These are phyloP conservation scores for Elaeis guineensis DNA, from an alignment of 176 grass and related monocot genomes.

Conservation along the genomic window DNA sequence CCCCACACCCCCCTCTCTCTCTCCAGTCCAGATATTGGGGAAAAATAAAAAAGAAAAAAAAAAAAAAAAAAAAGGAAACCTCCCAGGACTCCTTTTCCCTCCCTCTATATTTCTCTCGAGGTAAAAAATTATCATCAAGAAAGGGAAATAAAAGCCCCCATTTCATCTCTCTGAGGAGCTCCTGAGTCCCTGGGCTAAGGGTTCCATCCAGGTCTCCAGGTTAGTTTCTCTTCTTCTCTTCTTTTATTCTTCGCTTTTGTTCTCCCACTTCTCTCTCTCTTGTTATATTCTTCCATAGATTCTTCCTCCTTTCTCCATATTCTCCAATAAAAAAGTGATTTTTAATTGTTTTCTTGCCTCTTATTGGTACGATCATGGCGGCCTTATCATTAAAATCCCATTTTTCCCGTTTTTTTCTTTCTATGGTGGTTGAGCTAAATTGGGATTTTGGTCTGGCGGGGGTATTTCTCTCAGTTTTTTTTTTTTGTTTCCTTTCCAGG, in stretches of 20 bases:
- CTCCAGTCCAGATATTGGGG: too few relatives aligned
- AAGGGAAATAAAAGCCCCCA: too few relatives aligned
- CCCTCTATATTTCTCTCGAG: too few relatives aligned
- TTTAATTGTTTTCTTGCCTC: conserved; percentile 19
- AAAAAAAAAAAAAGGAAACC: too few relatives aligned
- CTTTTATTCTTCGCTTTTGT: too few relatives aligned
- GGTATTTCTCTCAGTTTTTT: not conserved
- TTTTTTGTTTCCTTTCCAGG: conserved; percentile 3
- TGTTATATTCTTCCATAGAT: conserved; percentile 3
- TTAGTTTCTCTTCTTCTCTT: not conserved
- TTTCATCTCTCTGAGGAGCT: too few relatives aligned
- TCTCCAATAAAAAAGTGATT: conserved; percentile 16
- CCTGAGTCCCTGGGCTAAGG: too few relatives aligned
- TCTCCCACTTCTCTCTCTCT: not conserved
- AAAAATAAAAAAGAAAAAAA: too few relatives aligned
- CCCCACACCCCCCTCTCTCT: too few relatives aligned
- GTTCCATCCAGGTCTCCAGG: too few relatives aligned
- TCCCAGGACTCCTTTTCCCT: too few relatives aligned
- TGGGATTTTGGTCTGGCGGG: not conserved
- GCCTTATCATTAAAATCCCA: not conserved
- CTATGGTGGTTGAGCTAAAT: conserved; percentile 6
- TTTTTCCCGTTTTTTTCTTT: not conserved
- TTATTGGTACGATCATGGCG: conserved; percentile 20
- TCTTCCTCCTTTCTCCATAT: conserved; percentile 4
- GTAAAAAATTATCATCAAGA: too few relatives aligned